Percentiles rank a stretch among this genome's conserved stretches.
Conservation (phyloP, 345 rosid species). For the Brassica carinata region DNA sequence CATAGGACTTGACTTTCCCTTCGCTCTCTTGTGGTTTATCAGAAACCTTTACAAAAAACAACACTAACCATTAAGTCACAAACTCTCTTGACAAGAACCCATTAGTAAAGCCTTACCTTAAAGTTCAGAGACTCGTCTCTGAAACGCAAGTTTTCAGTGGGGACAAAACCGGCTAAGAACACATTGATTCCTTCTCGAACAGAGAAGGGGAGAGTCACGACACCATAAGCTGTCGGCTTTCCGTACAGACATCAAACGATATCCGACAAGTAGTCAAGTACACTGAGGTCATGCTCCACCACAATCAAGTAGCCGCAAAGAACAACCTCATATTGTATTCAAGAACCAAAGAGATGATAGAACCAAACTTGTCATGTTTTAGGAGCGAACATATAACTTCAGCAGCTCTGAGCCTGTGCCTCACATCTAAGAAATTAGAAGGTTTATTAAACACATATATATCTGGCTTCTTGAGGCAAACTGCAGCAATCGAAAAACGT, state of each 20-base stretch:
- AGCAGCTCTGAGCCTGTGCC: neutral
- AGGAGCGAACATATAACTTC: neutral
- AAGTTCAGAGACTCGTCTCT: neutral
- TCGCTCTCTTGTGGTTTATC: neutral
- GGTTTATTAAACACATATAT: neutral
- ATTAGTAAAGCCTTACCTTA: neutral
- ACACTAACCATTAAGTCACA: neutral
- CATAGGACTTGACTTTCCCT: neutral
- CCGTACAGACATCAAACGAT: neutral
- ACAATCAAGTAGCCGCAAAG: neutral
- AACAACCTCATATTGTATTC: neutral
- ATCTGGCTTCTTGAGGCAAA: neutral
- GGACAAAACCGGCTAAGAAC: neutral
- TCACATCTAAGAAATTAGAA: neutral
- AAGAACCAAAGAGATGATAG: neutral
- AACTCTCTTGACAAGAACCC: neutral
- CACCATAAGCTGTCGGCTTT: conserved; percentile 2
- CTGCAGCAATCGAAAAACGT: neutral
- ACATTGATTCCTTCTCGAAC: neutral
- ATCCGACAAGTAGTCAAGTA: neutral
- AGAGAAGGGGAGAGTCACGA: neutral
- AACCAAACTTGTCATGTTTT: neutral
- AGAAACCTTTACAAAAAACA: neutral
- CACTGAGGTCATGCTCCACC: neutral
- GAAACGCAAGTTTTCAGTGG: neutral